Percentiles rank a stretch among this genome's conserved stretches.
These are phyloP conservation scores for Fusarium ramigenum DNA, from an alignment of 2,329 filamentous ascomycete genomes.

Conservation along the genomic window DNA sequence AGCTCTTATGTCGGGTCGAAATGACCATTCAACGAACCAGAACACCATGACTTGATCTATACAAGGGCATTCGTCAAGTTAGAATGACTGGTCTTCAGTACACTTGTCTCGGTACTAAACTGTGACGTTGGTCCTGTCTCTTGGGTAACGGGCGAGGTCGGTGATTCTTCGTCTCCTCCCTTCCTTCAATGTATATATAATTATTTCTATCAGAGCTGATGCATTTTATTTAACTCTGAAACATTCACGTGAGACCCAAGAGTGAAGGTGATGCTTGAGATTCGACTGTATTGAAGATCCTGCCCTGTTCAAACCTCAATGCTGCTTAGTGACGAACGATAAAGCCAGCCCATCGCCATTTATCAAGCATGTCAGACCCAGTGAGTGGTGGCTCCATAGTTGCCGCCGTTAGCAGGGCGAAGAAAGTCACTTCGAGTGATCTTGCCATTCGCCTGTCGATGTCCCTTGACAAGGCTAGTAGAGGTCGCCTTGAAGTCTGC, in stretches of 20 bases:
- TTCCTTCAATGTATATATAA: background rate
- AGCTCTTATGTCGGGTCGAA: background rate
- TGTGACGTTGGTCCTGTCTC: background rate
- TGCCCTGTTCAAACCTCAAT: background rate
- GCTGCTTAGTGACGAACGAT: background rate
- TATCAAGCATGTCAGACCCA: background rate
- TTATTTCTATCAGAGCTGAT: too few relatives aligned
- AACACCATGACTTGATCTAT: background rate
- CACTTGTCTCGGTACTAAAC: background rate
- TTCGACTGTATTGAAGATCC: background rate
- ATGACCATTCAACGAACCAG: background rate
- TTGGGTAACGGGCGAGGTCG: background rate
- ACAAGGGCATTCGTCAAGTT: background rate
- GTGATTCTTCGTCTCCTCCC: too few relatives aligned
- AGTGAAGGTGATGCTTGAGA: background rate
- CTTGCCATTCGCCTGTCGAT: background rate
- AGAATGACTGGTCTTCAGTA: too few relatives aligned
- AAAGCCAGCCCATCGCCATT: background rate
- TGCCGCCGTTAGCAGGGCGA: background rate
- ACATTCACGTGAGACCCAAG: background rate
- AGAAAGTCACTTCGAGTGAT: background rate
- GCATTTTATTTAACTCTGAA: too few relatives aligned
- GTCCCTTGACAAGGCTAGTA: background rate
- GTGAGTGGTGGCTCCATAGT: background rate
- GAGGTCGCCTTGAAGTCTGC: background rate